Evolutionary conservation across 1,284 basidiomycete species (phyloP), one percentile per base, ranked within the genome.

Genomic region (Neotropicomus parvogracilis): DNA sequence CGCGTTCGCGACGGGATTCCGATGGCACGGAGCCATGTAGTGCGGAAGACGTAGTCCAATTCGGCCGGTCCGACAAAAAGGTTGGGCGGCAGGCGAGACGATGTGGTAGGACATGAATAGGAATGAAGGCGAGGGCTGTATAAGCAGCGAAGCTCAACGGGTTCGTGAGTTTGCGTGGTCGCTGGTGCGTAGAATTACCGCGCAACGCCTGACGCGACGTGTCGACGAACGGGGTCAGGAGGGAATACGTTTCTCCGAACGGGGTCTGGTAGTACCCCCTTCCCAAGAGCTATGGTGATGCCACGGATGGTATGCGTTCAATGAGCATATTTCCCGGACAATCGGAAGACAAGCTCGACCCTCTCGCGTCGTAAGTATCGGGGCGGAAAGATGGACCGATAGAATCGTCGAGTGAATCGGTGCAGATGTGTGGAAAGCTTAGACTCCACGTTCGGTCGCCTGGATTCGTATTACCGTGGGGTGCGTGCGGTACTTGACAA

Each of bases 191-290:
- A 52, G 12, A 83, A 49, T 6, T 86, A 76, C 57, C 83, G 85
- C 10, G 75, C 57, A 14, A 77, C 53, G 10, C 75, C 77, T 1
- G 83, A 74, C 2, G 76, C 53, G 14, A 79, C 67, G 58, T 90
- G 87, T 13, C 57, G 17, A 68, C 67, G 24, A 90, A 66, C 4
- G 86, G 85, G 2, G 69, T 69, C 19, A 84, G 64, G 8, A 89
- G 68, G 6, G 89, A 75, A 46, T 78, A 79, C 37, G 70, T 75
- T 63, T 90, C 85, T 36, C 77, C 78, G 44, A 82, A 74, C 0
- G 68, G 39, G 0, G 81, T 85, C 62, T 89, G 85, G 61, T 90
- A 89, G 67, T 88, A 88, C 66, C 89, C 88, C 40, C 87, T 71
- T 11, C 86, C 85, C 9, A 89, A 67, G 20, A 89, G 69, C 86